These are phyloP conservation scores for Fomitopsis serialis DNA, from an alignment of 768 basidiomycete genomes.

Conservation along the genomic window DNA sequence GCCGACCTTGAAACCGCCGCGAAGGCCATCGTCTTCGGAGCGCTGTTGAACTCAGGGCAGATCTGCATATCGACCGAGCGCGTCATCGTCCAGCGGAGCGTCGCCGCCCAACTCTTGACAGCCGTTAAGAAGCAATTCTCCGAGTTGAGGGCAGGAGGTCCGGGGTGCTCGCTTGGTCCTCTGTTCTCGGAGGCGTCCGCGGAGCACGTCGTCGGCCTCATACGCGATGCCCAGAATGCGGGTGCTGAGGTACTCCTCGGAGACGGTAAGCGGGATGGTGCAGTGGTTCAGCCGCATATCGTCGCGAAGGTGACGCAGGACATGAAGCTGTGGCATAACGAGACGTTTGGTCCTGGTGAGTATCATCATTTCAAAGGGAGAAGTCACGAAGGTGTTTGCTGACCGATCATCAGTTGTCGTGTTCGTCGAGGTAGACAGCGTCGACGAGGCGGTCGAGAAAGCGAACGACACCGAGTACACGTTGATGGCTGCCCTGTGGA, in stretches of 20 bases:
- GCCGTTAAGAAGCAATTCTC: conserved; percentile 28
- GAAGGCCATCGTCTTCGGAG: conserved; percentile 38
- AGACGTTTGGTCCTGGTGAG: conserved; percentile 58
- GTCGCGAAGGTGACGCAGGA: conserved; percentile 41
- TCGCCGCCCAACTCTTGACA: conserved; percentile 31
- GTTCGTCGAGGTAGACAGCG: conserved; percentile 39
- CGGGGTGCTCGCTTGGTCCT: conserved; percentile 27
- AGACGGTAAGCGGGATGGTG: conserved; percentile 32
- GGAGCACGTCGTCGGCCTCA: conserved; percentile 36
- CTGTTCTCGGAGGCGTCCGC: conserved; percentile 43
- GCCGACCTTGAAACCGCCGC: conserved; percentile 52
- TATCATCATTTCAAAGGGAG: not conserved
- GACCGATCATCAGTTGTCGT: conserved; percentile 30
- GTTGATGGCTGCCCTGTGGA: conserved; percentile 49
- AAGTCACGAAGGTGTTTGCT: not conserved
- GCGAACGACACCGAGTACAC: conserved; percentile 53
- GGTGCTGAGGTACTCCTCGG: conserved; percentile 46
- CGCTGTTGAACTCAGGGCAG: conserved; percentile 46
- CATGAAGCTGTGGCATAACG: conserved; percentile 49
- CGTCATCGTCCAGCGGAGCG: conserved; percentile 43
- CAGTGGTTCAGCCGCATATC: conserved; percentile 49
- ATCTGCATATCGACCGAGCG: conserved; percentile 58
- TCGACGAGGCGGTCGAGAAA: conserved; percentile 49
- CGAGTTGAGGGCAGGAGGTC: conserved; percentile 36
- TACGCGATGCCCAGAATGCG: conserved; percentile 36